Base-by-base conservation (phyloP, 148 eudicot species). In the Amaranthus cruentus region DNA sequence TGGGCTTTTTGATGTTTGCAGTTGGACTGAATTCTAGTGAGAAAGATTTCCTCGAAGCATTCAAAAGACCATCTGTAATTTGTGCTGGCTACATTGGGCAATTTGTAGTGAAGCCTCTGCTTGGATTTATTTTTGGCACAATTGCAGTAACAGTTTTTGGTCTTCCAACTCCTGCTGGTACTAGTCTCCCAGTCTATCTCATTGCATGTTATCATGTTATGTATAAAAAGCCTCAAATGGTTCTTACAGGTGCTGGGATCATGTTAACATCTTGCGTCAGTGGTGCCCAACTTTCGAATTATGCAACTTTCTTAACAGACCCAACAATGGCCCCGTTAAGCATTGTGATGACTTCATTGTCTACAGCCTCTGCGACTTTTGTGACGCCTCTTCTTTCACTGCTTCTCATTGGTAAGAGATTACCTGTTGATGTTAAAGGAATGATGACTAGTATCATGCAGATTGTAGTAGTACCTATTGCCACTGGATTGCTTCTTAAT, bases 271-370 rank as follows among this genome's bases (percentile, higher is more conserved):
- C 98, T 44, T 94, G 98, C 53, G 98, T 94, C 69, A 91, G 98
- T 77, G 98, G 98, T 15, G 98, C 98, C 5, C 98, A 94, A 72
- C 93, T 92, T 62, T 94, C 97, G n/a, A 94, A 89, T 72, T 89
- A 94, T 70, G 98, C 97, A 72, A 91, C 98, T 54, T 94, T 91
- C 81, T 84, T 91, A 73, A 94, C 96, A 0, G 98, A 94, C 78
- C 91, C 98, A 69, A 59, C 73, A 65, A 91, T 89, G 98, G 93
- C 98, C n/a, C 98, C 97, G 57, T 83, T 91, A 69, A 91, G 96
- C 82, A 91, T 94, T 48, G 93, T 94, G 70, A 91, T 94, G 98
- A 94, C 93, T 47, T 89, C 97, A 55, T 80, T 94, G 62, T 94
- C 98, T 67, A 93, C 98, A 60, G 98, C 97, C 62, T 80, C 89